phyloP scores from a whole-genome alignment of 2,329 filamentous ascomycete genomes.

The Fusarium compactum region DNA sequence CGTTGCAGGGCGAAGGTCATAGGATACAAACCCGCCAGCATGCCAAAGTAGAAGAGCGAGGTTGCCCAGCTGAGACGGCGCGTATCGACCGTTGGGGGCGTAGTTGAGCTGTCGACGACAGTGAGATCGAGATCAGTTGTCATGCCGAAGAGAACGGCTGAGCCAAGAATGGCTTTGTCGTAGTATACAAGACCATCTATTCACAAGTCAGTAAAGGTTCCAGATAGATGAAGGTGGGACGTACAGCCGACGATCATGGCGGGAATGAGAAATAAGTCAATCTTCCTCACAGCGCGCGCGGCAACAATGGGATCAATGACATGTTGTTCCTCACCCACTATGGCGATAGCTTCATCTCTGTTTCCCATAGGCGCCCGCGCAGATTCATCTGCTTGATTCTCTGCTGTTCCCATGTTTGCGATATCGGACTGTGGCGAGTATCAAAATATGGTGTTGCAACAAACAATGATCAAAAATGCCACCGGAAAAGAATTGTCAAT shows the following conservation, averaged over 20 bases:
- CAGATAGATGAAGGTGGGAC: slow-evolving; percentile 4
- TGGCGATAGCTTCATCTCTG: slow-evolving; percentile 57
- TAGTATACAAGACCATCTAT: slow-evolving; percentile 59
- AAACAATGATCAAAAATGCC: not conserved
- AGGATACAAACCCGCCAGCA: slow-evolving; percentile 79
- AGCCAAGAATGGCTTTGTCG: slow-evolving; percentile 77
- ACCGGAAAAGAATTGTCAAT: not conserved
- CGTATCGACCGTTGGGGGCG: slow-evolving; percentile 71
- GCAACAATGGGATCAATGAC: slow-evolving; percentile 66
- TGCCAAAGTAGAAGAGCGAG: slow-evolving; percentile 83
- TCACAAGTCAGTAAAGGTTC: slow-evolving; percentile 38
- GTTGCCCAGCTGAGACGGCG: slow-evolving; percentile 80
- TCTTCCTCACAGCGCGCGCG: slow-evolving; percentile 71
- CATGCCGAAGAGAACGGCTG: slow-evolving; percentile 81
- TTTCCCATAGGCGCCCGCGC: slow-evolving; percentile 18
- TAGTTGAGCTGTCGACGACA: slow-evolving; percentile 57
- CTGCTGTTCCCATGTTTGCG: slow-evolving; percentile 26
- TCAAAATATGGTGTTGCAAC: slow-evolving; percentile 11
- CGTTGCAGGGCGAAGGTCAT: slow-evolving; percentile 78
- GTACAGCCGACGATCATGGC: slow-evolving; percentile 70
- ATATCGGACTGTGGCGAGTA: slow-evolving; percentile 7
- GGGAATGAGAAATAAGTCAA: slow-evolving; percentile 75
- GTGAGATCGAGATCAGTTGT: slow-evolving; percentile 73
- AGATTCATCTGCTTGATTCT: slow-evolving; percentile 19
- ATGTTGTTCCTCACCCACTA: slow-evolving; percentile 69